Evolutionary conservation across 345 rosid species (phyloP), one percentile per base, ranked within the genome.

Genomic region (Dimocarpus longan): DNA sequence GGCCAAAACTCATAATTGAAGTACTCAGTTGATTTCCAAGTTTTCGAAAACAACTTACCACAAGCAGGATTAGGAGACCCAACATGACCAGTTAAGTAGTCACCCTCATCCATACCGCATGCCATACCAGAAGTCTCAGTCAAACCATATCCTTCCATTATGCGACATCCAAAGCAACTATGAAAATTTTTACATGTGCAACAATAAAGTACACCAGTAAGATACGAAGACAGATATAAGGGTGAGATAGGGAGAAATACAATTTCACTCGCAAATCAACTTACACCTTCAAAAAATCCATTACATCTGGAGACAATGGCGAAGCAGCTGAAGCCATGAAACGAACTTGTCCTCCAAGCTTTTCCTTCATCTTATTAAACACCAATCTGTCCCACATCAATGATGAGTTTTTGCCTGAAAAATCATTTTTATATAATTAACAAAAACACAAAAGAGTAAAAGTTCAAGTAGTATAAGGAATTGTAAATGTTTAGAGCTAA

Each of bases 111-210:
- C 85, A 84, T 85, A 76, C 84, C 39, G 82, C 89, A 89, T 82
- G 91, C 89, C 76, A 93, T 43, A 82, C 92, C 86, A 68, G 97
- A 89, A 57, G 98, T 92, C 88, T 95, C 98, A 18, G 98, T 95
- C 98, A 95, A 89, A 82, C 98, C 98, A 80, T 93, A 95, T 57
- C 95, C 98, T 85, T 95, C 98, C 76, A 85, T 69, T 74, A 95
- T 89, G 76, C 83, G 78, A 83, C 98, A 91, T 48, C 97, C 98
- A 89, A 95, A 95, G 87, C 98, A 95, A 85, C 98, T 95, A 89
- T 72, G 39, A 74, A 66, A 72, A 48, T 40, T 39, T 32, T 80
- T 52, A 42, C 21, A 18, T 16, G 54, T 19, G 62, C 56, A 75
- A 60, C 60, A 68, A 62, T 8, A 64, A 43, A 24, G 37, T n/a